phyloP scores from a whole-genome alignment of 2,329 filamentous ascomycete species.

The Cladosporium oxysporum region DNA sequence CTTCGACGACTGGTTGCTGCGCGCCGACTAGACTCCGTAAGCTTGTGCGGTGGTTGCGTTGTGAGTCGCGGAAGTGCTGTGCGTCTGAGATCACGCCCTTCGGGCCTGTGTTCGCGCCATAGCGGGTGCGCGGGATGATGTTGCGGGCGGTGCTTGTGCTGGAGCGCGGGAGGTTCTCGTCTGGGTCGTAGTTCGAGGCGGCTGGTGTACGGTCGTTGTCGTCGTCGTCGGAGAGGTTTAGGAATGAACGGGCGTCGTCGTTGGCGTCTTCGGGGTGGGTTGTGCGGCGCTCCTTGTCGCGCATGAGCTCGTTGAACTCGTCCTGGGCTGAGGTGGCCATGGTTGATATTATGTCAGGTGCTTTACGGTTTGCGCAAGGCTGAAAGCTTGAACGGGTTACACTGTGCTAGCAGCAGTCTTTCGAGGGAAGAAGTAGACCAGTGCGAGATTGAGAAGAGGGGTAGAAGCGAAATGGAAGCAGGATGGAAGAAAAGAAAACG shows the following conservation, averaged over 20 bases:
- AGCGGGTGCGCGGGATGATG: constrained; percentile 62
- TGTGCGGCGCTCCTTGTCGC: constrained; percentile 46
- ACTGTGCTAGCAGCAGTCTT: not conserved
- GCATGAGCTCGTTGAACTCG: constrained; percentile 55
- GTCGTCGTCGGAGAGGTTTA: constrained; percentile 52
- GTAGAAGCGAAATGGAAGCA: constrained; percentile 1
- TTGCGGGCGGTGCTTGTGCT: constrained; percentile 45
- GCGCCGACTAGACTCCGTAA: constrained; percentile 25
- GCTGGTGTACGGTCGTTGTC: constrained; percentile 28
- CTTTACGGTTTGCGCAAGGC: constrained; percentile 3
- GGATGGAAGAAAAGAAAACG: constrained; percentile 6
- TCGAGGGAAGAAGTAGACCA: not conserved
- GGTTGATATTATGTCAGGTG: not conserved
- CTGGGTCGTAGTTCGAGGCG: constrained; percentile 62
- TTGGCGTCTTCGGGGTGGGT: constrained; percentile 53
- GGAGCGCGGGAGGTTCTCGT: constrained; percentile 32
- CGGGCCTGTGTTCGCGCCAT: constrained; percentile 73
- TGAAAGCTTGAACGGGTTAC: not conserved
- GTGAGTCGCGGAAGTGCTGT: constrained; percentile 62
- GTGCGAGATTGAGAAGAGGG: not conserved
- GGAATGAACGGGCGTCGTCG: constrained; percentile 41
- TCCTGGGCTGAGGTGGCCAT: constrained; percentile 44
- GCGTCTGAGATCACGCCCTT: constrained; percentile 88
- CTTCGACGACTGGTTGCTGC: constrained; percentile 2
- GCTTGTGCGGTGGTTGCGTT: constrained; percentile 32